These are phyloP conservation scores for Neofusicoccum kwambonambiense DNA, from an alignment of 2,329 filamentous ascomycete species.

Conservation along the genomic window DNA sequence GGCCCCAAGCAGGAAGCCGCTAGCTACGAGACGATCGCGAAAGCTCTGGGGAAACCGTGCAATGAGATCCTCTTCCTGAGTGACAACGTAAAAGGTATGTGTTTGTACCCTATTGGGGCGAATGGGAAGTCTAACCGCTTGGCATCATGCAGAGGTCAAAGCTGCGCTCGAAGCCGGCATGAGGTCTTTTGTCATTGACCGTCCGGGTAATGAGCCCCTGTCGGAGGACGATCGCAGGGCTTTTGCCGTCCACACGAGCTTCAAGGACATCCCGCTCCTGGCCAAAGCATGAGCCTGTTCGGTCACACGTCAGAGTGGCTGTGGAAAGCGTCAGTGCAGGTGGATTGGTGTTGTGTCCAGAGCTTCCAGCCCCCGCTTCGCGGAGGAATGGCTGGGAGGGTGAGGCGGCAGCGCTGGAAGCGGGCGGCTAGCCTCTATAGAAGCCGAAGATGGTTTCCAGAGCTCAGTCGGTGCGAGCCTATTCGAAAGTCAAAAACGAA, in stretches of 20 bases:
- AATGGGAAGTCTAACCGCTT: constrained; percentile 21
- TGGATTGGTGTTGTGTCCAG: background rate
- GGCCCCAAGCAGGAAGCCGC: constrained; percentile 66
- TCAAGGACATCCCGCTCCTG: constrained; percentile 15
- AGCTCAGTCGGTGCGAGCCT: background rate
- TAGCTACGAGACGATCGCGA: constrained; percentile 68
- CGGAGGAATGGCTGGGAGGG: background rate
- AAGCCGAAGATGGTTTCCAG: background rate
- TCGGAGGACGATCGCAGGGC: constrained; percentile 22
- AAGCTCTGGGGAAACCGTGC: constrained; percentile 47
- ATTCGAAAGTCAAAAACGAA: background rate
- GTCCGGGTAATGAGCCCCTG: constrained; percentile 70
- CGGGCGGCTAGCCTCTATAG: background rate
- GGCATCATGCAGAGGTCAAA: constrained; percentile 39
- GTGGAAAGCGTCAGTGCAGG: background rate
- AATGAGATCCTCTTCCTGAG: constrained; percentile 73
- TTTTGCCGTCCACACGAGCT: constrained; percentile 15
- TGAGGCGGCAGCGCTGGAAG: background rate
- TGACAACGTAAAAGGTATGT: constrained; percentile 65
- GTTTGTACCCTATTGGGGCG: constrained; percentile 17
- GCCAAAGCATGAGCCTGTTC: background rate
- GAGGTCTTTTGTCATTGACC: constrained; percentile 46
- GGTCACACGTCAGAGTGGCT: constrained; percentile 3
- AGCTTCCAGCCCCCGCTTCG: background rate
- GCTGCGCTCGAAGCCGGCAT: constrained; percentile 45